Base-by-base conservation (phyloP, 208 protist genomes). In the Angomonas desouzai region DNA sequence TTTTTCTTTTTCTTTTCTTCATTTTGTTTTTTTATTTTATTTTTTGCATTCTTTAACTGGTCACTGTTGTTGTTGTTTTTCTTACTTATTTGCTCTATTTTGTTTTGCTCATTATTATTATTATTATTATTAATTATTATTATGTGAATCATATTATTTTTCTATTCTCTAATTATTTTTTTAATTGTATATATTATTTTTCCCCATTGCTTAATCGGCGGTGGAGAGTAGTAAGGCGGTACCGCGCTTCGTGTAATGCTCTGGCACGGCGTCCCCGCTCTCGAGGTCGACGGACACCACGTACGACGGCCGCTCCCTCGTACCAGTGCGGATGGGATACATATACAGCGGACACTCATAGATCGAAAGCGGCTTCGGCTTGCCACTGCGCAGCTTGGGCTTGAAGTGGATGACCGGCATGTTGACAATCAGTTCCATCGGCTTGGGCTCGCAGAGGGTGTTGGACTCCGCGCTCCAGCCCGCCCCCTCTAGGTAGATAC, bases 371-470 rank as follows among this genome's bases (percentile, higher is more conserved):
- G 76, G 68, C 58, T 86, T 81, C 28, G 86, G 85, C 74, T 97
- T 97, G 32, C 56, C 72, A 43, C 72, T 79, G 25, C 86, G 83
- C 64, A 98, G 89, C 64, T 96, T 98, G 2, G 98, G 97, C 72
- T 96, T 98, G 74, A 99, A 99, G 81, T 99, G 94, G 51, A 99
- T 98, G 25, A 99, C 89, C n/a, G 98, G 98, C 97, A 99, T 98
- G 28, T 74, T 23, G 64, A 91, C 85, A 28, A 96, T 83, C 22
- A 99, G 87, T 82, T 99, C 91, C 89, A 99, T 98, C 13, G 98
- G 96, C 18, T 88, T 75, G 9, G 97, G 96, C 79, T 99, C 98
- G 56, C 78, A 89, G 1, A 99, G 82, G 55, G 85, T 89, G 64
- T 89, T 85, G 4, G 66, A 62, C 62, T 97, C 91, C 23, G 33